Conservation (phyloP, 2,329 filamentous ascomycete genomes). For the Rutstroemia sp. region DNA sequence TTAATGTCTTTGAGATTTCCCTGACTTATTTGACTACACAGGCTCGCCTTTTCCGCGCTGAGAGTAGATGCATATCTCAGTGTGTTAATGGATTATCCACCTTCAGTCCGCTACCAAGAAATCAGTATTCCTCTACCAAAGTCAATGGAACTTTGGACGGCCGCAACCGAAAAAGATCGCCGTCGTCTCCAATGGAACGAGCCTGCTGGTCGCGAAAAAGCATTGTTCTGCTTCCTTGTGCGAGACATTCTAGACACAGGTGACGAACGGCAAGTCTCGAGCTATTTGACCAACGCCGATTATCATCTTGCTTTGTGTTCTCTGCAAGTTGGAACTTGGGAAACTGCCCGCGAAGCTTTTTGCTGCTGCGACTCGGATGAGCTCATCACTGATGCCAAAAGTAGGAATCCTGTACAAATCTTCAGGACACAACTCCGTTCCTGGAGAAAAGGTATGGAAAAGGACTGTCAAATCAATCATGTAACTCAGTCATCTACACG, state of each 20-base stretch:
- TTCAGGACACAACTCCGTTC: neutral
- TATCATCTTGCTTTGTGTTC: conserved; percentile 3
- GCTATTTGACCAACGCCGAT: neutral
- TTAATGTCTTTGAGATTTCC: too few species aligned
- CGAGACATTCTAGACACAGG: neutral
- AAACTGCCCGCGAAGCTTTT: conserved; percentile 3
- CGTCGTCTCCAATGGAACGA: conserved; percentile 3
- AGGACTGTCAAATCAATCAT: neutral
- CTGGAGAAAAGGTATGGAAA: neutral
- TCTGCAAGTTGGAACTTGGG: conserved; percentile 3
- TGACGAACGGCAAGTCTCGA: neutral
- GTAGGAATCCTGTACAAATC: neutral
- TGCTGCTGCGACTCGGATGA: conserved; percentile 3
- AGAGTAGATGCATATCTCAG: conserved; percentile 4
- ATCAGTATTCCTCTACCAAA: conserved; percentile 6
- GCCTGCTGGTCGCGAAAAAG: conserved; percentile 2
- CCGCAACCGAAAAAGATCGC: neutral
- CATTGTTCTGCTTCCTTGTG: conserved; percentile 4
- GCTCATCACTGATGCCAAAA: neutral
- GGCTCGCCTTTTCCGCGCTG: neutral
- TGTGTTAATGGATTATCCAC: neutral
- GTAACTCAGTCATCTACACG: neutral
- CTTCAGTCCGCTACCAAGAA: conserved; percentile 2
- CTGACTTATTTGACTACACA: neutral
- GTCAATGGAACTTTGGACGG: neutral